Base-by-base conservation (phyloP, 1,139 yeast species). In the Nadsonia starkeyi-henricii region DNA sequence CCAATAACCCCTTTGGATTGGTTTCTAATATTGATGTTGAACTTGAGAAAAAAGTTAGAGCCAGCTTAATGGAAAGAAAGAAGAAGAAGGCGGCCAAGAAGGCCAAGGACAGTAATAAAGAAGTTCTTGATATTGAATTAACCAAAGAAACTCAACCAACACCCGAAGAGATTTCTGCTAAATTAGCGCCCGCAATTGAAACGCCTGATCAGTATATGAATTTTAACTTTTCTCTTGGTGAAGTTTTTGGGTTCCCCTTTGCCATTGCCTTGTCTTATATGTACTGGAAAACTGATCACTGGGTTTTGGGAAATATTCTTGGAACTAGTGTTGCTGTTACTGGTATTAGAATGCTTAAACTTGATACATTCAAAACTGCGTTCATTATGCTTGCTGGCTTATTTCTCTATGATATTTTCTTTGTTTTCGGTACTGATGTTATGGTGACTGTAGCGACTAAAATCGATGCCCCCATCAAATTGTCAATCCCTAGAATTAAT, bases 381-480 rank as follows among this genome's bases (percentile, higher is more conserved):
- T 57, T 66, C 20, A 55, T 74, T 15, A 58, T 79, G 44, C 63
- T 81, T 23, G 50, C 58, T 1, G 75, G 74, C 1, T 68, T 81
- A 45, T 79, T 81, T 57, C 52, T 74, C 41, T 81, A 81, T 61
- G 88, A 81, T 58, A 70, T 79, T 42, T 78, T 72, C 58, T 81
- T 81, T 64, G 88, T 81, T 1, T 81, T 79, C 61, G 75, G 74
- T 2, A 73, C 84, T 0, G 70, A 74, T 46, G 68, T 79, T 13
- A 81, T 81, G 88, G 66, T 72, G 45, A 70, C 77, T 1, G 86
- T 81, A 20, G 86, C 85, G 2, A 70, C 73, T 2, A 54, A 55
- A 20, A 57, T 80, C 23, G 75, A 77, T n/a, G 66, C 75, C 12
- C 86, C 86, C 1, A 67, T 74, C 47, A 76, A 77, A 58, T 53